Evolutionary conservation across 2,329 filamentous ascomycete species (phyloP), one percentile per base, ranked within the genome.

Genomic region (Apiospora sp.): DNA sequence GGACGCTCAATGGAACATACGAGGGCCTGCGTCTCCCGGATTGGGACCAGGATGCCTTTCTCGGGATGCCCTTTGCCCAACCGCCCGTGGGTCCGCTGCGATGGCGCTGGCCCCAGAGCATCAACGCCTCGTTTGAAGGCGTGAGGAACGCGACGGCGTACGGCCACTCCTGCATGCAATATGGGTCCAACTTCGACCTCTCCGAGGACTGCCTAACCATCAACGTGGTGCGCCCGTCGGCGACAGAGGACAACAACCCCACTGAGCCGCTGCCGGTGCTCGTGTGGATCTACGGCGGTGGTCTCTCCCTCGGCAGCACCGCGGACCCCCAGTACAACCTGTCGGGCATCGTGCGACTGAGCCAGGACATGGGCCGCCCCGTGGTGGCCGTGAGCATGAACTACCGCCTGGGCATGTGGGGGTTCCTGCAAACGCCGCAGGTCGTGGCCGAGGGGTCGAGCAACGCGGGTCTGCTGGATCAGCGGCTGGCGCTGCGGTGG

Each of bases 251-350:
- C 37, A 41, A 10, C 7, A 10, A 41, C 2, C n/a, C 14, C 27
- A 85, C 82, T 70, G 81, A 83, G 85, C 78, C 78, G 85, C 75
- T 87, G 12, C 85, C 85, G 1, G 85, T 87, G 1, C 77, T 84
- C 22, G 82, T 86, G 8, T 87, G 82, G 81, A 78, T 87, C 27
- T 84, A 84, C 75, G 86, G 86, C 12, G 86, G 85, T 2, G 86
- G 80, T 24, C 87, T 83, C 74, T 78, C 81, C 1, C 80, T 82
- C n/a, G 85, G 85, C 41, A 80, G 77, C 75, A 87, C 86, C 74
- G 76, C 81, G 74, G 88, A 91, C 73, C 83, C 86, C 6, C 86
- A 90, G 71, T 93, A 93, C 78, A 81, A 83, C 71, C 79, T 80
- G 0, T 73, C 78, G 7, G 72, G 87, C 68, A 87, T 92, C 67